Percentiles rank a stretch among this genome's conserved stretches.
Evolutionary conservation across 2,329 filamentous ascomycete species (phyloP).

Genomic region (Botrytis hyacinthi): DNA sequence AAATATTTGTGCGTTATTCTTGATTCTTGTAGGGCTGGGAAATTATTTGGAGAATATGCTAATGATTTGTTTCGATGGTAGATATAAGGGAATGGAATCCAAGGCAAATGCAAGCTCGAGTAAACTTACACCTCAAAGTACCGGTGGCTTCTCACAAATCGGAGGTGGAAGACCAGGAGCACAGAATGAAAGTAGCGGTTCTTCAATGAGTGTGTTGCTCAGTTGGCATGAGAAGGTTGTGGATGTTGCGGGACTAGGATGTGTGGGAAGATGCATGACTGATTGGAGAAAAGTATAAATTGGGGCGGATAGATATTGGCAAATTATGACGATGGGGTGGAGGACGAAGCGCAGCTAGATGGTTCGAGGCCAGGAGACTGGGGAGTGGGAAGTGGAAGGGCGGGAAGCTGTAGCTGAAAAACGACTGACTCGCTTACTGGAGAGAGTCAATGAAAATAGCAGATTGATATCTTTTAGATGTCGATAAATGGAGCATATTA

Average conservation of each 20-base stretch:
- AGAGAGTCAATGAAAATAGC: neutral
- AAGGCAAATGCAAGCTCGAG: slow-evolving; percentile 35
- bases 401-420: neutral
- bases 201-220: slow-evolving; percentile 92
- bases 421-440: neutral
- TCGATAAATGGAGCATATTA: neutral
- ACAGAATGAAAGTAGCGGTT: slow-evolving; percentile 67
- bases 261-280: slow-evolving; percentile 92
- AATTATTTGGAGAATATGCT: neutral
- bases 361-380: neutral
- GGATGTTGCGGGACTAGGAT: slow-evolving; percentile 85
- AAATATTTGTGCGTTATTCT: slow-evolving; percentile 77
- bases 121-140: slow-evolving; percentile 69
- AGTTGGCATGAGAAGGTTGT: slow-evolving; percentile 99
- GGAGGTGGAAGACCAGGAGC: slow-evolving; percentile 49
- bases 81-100: slow-evolving; percentile 84
- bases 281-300: slow-evolving; percentile 84
- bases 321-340: neutral
- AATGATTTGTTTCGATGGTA: slow-evolving; percentile 39
- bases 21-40: neutral
- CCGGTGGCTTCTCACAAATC: slow-evolving; percentile 80
- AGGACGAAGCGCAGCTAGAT: neutral
- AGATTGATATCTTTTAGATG: neutral
- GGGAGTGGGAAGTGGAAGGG: neutral
- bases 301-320: neutral